These are phyloP conservation scores for Rhododendron henanense DNA, from an alignment of 148 eudicot species.

Conservation along the genomic window DNA sequence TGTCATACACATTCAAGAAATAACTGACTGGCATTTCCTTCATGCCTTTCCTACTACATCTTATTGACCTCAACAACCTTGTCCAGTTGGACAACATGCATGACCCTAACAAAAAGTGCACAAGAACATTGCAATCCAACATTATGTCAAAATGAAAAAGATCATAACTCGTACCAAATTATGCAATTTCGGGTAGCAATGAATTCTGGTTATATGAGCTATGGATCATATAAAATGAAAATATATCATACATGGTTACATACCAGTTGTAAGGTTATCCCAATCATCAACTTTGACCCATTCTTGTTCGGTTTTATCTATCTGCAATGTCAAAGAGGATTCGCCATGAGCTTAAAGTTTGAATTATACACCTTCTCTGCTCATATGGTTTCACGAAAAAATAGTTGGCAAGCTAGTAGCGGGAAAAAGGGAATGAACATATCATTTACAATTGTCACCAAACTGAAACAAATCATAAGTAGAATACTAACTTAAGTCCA, in stretches of 20 bases:
- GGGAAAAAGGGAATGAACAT: background rate
- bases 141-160: background rate
- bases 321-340: slow-evolving; percentile 39
- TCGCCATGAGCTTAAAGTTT: background rate
- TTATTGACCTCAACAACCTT: background rate
- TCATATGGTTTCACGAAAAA: background rate
- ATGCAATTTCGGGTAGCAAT: background rate
- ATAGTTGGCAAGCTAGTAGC: background rate
- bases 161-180: background rate
- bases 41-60: background rate
- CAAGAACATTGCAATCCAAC: background rate
- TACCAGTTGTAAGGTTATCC: slow-evolving; percentile 75
- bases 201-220: background rate
- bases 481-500: background rate
- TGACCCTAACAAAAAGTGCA: background rate
- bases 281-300: slow-evolving; percentile 82
- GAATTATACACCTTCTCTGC: background rate
- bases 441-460: background rate
- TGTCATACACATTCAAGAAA: background rate
- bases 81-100: background rate
- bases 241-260: slow-evolving; percentile 11
- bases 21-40: background rate
- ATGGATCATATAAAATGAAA: background rate
- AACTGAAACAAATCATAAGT: background rate
- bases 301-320: slow-evolving; percentile 39